Conservation (phyloP, 805 yeast species). For the Diddensiella santjacobensis region DNA sequence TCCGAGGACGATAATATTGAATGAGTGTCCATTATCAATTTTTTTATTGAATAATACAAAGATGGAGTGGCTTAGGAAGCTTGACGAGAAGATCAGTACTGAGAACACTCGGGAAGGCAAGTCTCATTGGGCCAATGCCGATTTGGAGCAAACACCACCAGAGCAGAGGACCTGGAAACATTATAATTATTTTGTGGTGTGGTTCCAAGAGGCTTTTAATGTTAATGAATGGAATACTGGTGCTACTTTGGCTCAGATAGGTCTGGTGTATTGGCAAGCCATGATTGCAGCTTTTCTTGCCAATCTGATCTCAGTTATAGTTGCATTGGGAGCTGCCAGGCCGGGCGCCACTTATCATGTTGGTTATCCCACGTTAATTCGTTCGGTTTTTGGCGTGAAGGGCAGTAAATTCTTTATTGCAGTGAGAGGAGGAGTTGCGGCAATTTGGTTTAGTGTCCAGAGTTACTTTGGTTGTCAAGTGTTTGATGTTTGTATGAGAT, state of each 20-base stretch:
- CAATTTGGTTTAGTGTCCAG: constrained; percentile 21
- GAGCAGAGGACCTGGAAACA: constrained; percentile 12
- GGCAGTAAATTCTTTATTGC: constrained; percentile 2
- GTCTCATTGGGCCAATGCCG: constrained; percentile 7
- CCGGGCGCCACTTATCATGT: constrained; percentile 22
- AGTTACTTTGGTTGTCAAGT: constrained; percentile 17
- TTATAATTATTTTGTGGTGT: constrained; percentile 10
- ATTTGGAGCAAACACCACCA: constrained; percentile 9
- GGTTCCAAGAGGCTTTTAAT: constrained; percentile 27
- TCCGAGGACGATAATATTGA: background rate
- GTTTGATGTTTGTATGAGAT: constrained; percentile 15
- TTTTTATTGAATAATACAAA: too few relatives aligned
- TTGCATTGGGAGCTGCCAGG: constrained; percentile 14
- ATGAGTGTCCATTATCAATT: constrained; percentile 14
- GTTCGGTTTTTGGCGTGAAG: constrained; percentile 24
- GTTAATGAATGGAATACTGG: constrained; percentile 32
- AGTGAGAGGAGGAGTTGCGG: constrained; percentile 15
- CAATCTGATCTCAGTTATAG: constrained; percentile 11
- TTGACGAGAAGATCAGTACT: constrained; percentile 5
- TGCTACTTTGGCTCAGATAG: constrained; percentile 21
- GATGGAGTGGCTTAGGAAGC: constrained; percentile 17
- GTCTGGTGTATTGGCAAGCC: constrained; percentile 6
- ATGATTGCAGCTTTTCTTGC: constrained; percentile 12
- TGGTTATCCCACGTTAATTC: constrained; percentile 24
- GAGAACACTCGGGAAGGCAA: constrained; percentile 5